These are phyloP conservation scores for Annulohypoxylon bovei DNA, from an alignment of 495 filamentous ascomycete genomes.

Conservation along the genomic window DNA sequence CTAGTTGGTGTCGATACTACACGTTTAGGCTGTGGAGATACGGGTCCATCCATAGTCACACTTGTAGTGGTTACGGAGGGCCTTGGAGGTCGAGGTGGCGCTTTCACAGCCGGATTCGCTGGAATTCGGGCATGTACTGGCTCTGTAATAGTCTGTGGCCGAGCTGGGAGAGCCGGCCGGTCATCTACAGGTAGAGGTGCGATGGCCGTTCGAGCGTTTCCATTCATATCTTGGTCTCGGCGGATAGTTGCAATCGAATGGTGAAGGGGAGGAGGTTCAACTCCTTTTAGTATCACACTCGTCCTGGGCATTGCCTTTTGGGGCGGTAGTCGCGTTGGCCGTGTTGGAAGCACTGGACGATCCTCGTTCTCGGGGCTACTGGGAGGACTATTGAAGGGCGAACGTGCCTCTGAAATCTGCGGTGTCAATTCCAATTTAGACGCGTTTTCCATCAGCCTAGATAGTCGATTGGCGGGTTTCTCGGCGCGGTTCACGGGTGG, in stretches of 20 bases:
- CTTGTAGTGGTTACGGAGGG: conserved; percentile 49
- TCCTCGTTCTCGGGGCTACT: conserved; percentile 65
- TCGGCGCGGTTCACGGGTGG: conserved; percentile 82
- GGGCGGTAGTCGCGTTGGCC: conserved; percentile 46
- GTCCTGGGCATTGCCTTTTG: conserved; percentile 38
- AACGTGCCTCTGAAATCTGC: conserved; percentile 59
- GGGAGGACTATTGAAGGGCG: conserved; percentile 92
- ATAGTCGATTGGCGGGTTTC: conserved; percentile 72
- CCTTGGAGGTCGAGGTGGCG: conserved; percentile 60
- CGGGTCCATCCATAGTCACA: conserved; percentile 32
- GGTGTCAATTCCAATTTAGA: conserved; percentile 47
- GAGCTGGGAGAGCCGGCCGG: conserved; percentile 70
- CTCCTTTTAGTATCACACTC: conserved; percentile 45
- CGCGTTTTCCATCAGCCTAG: conserved; percentile 34
- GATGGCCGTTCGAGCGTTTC: conserved; percentile 41
- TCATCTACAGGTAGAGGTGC: conserved; percentile 53
- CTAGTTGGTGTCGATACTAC: conserved; percentile 59
- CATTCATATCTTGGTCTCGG: conserved; percentile 53
- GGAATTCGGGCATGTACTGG: conserved; percentile 33
- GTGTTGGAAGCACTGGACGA: conserved; percentile 56
- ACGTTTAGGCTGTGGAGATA: conserved; percentile 60
- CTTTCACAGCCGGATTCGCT: conserved; percentile 43
- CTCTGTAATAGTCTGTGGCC: conserved; percentile 55
- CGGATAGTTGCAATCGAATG: conserved; percentile 55
- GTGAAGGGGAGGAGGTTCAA: conserved; percentile 62